Evolutionary conservation across 495 filamentous ascomycete genomes (phyloP).

Genomic region (Durotheca rogersii): DNA sequence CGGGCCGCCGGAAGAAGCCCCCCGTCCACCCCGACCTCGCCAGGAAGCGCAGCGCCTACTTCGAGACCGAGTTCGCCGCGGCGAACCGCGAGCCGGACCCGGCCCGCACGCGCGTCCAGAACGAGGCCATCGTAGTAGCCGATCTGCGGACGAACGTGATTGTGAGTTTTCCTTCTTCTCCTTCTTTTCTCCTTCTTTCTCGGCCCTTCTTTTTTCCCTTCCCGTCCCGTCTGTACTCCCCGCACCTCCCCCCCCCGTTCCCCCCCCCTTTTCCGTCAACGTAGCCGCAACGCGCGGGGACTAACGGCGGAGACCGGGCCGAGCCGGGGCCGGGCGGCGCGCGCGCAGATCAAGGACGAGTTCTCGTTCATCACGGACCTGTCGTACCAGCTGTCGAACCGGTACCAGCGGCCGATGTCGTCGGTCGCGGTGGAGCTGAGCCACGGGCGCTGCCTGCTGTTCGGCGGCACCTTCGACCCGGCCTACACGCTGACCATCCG

Average conservation of each 20-base stretch:
- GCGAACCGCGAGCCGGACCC: conserved; percentile 37
- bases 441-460: conserved; percentile 72
- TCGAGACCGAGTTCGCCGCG: conserved; percentile 50
- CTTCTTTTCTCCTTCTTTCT: too few relatives aligned
- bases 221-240: too few relatives aligned
- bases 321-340: too few relatives aligned
- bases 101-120: conserved; percentile 58
- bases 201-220: too few relatives aligned
- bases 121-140: conserved; percentile 70
- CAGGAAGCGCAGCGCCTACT: conserved; percentile 45
- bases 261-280: too few relatives aligned
- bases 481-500: conserved; percentile 80
- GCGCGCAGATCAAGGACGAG: conserved; percentile 68
- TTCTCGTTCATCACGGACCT: conserved; percentile 70
- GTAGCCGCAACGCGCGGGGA: too few relatives aligned
- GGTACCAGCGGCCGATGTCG: conserved; percentile 70
- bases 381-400: conserved; percentile 65
- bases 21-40: conserved; percentile 37
- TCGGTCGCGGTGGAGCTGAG: conserved; percentile 71
- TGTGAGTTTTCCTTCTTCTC: conserved; percentile 17
- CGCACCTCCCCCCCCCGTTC: too few relatives aligned
- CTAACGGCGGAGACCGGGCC: too few relatives aligned
- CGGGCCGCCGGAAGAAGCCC: conserved; percentile 34
- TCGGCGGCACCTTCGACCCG: conserved; percentile 71
- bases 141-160: conserved; percentile 75